Conservation (phyloP, 1,284 basidiomycete genomes). For the Pascua guehoae region DNA sequence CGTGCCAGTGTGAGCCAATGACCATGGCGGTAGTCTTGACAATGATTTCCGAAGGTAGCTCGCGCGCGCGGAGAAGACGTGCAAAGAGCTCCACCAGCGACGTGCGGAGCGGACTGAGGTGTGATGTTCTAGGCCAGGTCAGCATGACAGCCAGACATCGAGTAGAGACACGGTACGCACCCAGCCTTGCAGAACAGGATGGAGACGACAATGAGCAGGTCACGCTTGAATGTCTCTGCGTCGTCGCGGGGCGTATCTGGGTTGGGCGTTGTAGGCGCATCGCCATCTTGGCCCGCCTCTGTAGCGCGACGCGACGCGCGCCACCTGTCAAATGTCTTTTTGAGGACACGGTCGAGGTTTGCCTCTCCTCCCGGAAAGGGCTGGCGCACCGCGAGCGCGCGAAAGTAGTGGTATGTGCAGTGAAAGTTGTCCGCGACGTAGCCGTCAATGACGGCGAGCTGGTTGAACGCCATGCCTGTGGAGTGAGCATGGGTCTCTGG, state of each 20-base stretch:
- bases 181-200: constrained; percentile 40
- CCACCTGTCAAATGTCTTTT: constrained; percentile 60
- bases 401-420: constrained; percentile 82
- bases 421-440: constrained; percentile 78
- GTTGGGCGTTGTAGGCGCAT: constrained; percentile 16
- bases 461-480: constrained; percentile 84
- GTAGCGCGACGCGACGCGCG: constrained; percentile 31
- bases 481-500: background rate
- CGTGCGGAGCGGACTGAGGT: constrained; percentile 22
- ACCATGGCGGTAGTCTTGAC: constrained; percentile 68
- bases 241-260: constrained; percentile 46
- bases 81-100: constrained; percentile 17
- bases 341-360: constrained; percentile 72
- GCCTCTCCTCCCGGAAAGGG: constrained; percentile 84
- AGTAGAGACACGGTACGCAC: constrained; percentile 41
- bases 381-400: constrained; percentile 78
- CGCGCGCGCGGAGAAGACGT: constrained; percentile 61
- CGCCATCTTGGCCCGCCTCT: constrained; percentile 35
- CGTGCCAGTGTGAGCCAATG: constrained; percentile 76
- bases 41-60: constrained; percentile 72
- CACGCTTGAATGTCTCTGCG: constrained; percentile 65
- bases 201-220: constrained; percentile 61
- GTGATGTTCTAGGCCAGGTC: constrained; percentile 37
- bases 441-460: constrained; percentile 85
- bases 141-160: no score